A percentile compares a stretch with the other conserved stretches of the same genome.
phyloP scores from a whole-genome alignment of 257 asterid genomes.

The Anisodus tanguticus region DNA sequence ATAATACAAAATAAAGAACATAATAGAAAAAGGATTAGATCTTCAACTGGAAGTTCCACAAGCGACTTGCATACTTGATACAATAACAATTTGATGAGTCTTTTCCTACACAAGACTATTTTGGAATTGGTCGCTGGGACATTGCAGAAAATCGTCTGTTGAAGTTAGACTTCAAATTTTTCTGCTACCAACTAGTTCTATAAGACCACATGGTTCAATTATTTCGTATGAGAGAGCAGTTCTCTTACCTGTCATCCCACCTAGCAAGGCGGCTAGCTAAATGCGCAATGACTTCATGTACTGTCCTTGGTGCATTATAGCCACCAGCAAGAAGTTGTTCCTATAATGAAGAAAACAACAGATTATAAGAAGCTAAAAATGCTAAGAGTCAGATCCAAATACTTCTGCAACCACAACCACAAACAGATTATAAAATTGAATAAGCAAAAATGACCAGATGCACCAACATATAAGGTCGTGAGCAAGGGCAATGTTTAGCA shows the following conservation, averaged over 20 bases:
- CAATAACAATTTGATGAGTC: not conserved
- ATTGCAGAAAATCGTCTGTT: not conserved
- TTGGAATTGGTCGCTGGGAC: not conserved
- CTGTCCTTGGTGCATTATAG: constrained; percentile 75
- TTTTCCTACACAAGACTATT: not conserved
- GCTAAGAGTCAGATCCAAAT: not conserved
- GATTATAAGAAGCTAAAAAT: not conserved
- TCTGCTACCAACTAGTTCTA: constrained; percentile 18
- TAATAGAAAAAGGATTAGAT: not conserved
- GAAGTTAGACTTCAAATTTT: not conserved
- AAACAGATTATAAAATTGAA: not conserved
- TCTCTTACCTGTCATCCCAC: constrained; percentile 94
- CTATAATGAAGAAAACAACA: constrained; percentile 41
- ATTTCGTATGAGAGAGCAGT: constrained; percentile 20
- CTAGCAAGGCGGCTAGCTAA: constrained; percentile 90
- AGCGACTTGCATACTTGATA: not conserved
- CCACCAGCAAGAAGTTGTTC: constrained; percentile 90
- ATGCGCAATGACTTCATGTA: constrained; percentile 74
- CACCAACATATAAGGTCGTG: constrained; percentile 25
- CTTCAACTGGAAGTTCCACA: not conserved
- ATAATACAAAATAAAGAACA: not conserved
- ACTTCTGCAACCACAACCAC: constrained; percentile 19
- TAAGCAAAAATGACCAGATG: not conserved
- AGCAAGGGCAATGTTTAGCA: constrained; percentile 25
- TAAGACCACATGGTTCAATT: not conserved